Percentiles rank a stretch among this genome's conserved stretches.
Conservation (phyloP, 257 asterid species). For the Handroanthus guayacan region DNA sequence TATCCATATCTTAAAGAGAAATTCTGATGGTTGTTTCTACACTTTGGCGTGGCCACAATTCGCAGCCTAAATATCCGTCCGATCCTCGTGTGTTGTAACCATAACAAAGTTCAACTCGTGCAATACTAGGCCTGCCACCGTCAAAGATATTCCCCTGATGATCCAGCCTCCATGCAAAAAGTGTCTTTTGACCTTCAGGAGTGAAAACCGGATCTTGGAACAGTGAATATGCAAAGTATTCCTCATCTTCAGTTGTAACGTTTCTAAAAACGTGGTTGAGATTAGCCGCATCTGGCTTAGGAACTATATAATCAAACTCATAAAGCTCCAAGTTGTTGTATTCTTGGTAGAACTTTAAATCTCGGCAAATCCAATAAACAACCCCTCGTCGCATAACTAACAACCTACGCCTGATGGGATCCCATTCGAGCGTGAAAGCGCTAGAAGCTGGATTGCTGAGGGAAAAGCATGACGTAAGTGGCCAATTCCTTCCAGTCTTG, state of each 20-base stretch:
- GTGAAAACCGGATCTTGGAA: not conserved
- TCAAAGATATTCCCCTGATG: not conserved
- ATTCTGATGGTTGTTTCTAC: not conserved
- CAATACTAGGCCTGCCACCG: not conserved
- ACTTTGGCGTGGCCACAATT: not conserved
- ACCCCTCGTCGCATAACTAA: constrained; percentile 27
- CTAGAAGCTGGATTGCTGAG: constrained; percentile 24
- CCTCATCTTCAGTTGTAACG: constrained; percentile 18
- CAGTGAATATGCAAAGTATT: constrained; percentile 19
- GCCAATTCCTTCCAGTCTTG: constrained; percentile 44
- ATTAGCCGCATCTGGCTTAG: not conserved
- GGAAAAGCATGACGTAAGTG: constrained; percentile 48
- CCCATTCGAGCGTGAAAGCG: constrained; percentile 42
- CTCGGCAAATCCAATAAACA: constrained; percentile 30
- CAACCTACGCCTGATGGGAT: constrained; percentile 22
- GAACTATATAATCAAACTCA: constrained; percentile 25
- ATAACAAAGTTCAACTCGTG: not conserved
- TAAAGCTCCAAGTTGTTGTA: not conserved
- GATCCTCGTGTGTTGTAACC: not conserved
- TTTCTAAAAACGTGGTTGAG: not conserved
- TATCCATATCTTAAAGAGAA: not conserved
- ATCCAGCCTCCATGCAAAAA: not conserved
- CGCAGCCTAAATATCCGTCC: no score
- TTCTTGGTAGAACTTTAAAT: not conserved
- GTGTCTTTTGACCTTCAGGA: no score